Conservation (phyloP, 1,284 basidiomycete species). For the Coniferiporia sulphurascens region DNA sequence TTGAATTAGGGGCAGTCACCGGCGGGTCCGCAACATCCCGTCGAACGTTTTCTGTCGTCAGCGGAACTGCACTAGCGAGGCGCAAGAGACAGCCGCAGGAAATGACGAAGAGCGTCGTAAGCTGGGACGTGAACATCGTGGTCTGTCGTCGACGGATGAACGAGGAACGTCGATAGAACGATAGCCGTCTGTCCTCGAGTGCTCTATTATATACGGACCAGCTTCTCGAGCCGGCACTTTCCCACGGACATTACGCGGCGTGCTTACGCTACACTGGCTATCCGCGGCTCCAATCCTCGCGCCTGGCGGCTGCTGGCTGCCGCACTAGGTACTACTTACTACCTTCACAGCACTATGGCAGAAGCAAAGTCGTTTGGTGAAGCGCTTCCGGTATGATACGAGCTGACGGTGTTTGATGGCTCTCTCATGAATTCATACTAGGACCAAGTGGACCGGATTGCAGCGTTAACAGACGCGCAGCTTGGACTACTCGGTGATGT, state of each 20-base stretch:
- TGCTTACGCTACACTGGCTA: no score
- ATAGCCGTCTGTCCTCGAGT: not conserved
- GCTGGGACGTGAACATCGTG: conserved; percentile 1
- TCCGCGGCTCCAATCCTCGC: no score
- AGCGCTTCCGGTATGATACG: conserved; percentile 8
- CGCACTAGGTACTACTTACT: not conserved
- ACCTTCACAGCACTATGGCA: conserved; percentile 1
- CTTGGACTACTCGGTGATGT: conserved; percentile 62
- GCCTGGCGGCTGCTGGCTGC: not conserved
- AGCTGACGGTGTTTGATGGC: not conserved
- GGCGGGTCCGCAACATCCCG: conserved; percentile 18
- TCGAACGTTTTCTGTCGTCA: not conserved
- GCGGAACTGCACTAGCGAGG: conserved; percentile 2
- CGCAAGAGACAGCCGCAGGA: not conserved
- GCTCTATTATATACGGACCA: conserved; percentile 1
- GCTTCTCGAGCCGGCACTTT: not conserved
- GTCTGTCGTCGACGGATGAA: conserved; percentile 1
- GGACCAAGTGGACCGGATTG: conserved; percentile 38
- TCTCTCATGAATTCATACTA: conserved; percentile 18
- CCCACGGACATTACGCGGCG: not conserved
- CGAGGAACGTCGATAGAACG: conserved; percentile 5
- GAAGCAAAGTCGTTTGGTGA: conserved; percentile 10
- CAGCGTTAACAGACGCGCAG: conserved; percentile 52
- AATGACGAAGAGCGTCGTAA: conserved; percentile 5
- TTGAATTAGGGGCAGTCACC: conserved; percentile 15